These are phyloP conservation scores for Plasmodium ovale DNA, from an alignment of 169 alveolate genomes.

Conservation along the genomic window DNA sequence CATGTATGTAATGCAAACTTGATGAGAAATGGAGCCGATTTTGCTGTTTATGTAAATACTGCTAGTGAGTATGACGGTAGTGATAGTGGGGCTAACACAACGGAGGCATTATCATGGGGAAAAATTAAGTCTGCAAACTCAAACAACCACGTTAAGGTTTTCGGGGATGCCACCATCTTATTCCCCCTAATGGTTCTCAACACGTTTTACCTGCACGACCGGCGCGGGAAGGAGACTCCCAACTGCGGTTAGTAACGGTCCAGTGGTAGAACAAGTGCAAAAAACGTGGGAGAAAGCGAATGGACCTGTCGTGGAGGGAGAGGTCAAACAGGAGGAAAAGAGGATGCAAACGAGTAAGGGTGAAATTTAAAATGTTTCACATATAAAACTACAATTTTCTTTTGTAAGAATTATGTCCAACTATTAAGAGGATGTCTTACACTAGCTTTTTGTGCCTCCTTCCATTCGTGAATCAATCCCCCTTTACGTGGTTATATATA, in stretches of 20 bases:
- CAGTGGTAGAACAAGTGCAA: too few relatives aligned
- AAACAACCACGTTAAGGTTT: conserved; percentile 97
- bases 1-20: conserved; percentile 99
- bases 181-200: conserved; percentile 97
- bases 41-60: conserved; percentile 97
- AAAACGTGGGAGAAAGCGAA: neutral
- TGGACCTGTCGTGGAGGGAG: neutral
- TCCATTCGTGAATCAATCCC: too few relatives aligned
- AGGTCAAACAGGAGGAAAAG: neutral
- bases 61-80: conserved; percentile 98
- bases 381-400: too few relatives aligned
- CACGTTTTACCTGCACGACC: conserved; percentile 89
- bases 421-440: too few relatives aligned
- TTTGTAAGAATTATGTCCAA: too few relatives aligned
- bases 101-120: conserved; percentile 99
- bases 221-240: conserved; percentile 10
- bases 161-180: conserved; percentile 95
- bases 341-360: neutral
- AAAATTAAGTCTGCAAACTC: conserved; percentile 93
- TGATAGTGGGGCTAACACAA: conserved; percentile 99
- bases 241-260: too few relatives aligned
- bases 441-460: too few relatives aligned
- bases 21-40: conserved; percentile 99
- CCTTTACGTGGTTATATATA: too few relatives aligned
- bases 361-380: too few relatives aligned